Evolutionary conservation across 495 filamentous ascomycete genomes (phyloP), one percentile per base, ranked within the genome.

Genomic region (Oidiodendron maius): DNA sequence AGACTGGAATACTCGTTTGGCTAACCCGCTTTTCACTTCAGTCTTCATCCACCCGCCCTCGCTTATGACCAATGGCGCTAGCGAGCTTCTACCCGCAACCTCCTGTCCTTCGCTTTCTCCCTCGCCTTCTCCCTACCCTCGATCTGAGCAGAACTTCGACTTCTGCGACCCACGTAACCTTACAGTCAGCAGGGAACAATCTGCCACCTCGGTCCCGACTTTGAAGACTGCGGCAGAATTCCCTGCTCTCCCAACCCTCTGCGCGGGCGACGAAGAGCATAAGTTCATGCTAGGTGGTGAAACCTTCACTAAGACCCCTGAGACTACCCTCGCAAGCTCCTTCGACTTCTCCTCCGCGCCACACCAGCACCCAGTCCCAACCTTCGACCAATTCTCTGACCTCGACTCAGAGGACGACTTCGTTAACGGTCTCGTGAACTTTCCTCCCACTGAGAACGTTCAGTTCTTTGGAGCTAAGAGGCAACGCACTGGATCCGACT

Each of bases 151-250:
- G 40, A 86, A 89, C 59, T 64, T 82, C 54, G 81, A 89, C 66
- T 96, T 95, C 59, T 97, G 93, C 68, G 89, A 98, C 59, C 93
- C 93, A 18, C 86, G 91, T 51, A 86, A 95, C 58, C 73, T 98
- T 40, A 93, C 87, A 3, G 90, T 96, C 36, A 80, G 81, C 61
- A 74, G 80, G 12, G 66, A 67, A 42, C 41, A 44, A 44, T 30
- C 24, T 20, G 66, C 73, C 55, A 66, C 72, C 24, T 48, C 66
- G 32, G 71, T 71, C 61, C 67, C 65, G 40, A 71, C 64, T 52
- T 61, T 79, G 48, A 70, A 74, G 24, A 69, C 80, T 22, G 86
- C 89, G 21, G 17, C 28, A 15, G 48, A 52, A 39, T 84, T 91
- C 44, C 77, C 86, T 28, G 72, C 77, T 30, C 63, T 88, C 44